Base-by-base conservation (phyloP, 2,329 filamentous ascomycete species). In the Penicillium sp. region DNA sequence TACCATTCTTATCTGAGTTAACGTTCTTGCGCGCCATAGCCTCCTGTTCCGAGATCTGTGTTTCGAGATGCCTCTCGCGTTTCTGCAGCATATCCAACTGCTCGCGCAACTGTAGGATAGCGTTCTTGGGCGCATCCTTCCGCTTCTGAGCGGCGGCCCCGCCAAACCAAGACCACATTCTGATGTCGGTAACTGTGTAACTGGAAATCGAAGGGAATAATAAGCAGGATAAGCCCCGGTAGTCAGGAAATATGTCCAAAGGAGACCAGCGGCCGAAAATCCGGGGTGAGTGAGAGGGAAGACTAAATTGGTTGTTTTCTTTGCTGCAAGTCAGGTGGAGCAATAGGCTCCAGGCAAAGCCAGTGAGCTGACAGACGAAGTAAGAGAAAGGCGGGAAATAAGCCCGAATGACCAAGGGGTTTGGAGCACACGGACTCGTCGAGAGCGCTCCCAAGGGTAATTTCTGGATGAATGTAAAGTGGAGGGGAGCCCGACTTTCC, bases 81-180 rank as follows among this genome's bases (percentile, higher is more conserved):
- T 98, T 98, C 74, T 94, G 88, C 66, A 98, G 79, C 90, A 97
- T 97, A 62, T 96, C 91, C 39, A 97, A 79, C 75, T 96, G 91
- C 64, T 85, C 80, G 61, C 93, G 83, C 65, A 98, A 76, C 53
- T 81, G 81, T 50, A 98, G 77, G 64, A 98, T 98, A 60, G 93
- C 93, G 76, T 95, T 93, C 80, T 98, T 98, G 51, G 93, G 88
- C 53, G 83, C 85, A 74, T 96, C 88, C 76, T 94, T 95, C 75
- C 84, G 84, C 78, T 88, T 88, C 74, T 89, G 84, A 61, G 84
- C 83, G 63, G 81, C 80, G 59, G 80, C 81, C 64, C 88, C 88
- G 72, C 91, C 89, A 69, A 96, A 95, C 88, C 90, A 96, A 74
- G 85, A 82, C 85, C 87, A 87, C 73, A 87, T 80, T 56, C 21